Conservation (phyloP, 495 filamentous ascomycete genomes). For the Jackrogersella multiformis region DNA sequence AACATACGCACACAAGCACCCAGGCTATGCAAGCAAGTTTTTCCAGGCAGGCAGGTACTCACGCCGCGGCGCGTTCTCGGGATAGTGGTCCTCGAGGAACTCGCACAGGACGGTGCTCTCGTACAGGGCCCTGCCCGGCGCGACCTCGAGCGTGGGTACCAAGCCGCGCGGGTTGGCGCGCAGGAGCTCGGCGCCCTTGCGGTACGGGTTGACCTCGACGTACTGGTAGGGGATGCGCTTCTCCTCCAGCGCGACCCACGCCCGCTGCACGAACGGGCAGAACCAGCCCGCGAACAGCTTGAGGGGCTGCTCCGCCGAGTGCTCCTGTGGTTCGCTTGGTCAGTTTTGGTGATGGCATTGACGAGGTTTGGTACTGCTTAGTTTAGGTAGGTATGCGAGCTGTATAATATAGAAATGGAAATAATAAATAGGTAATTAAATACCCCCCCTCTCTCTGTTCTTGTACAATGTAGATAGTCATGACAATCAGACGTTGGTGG, state of each 20-base stretch:
- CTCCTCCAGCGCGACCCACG: slow-evolving; percentile 69
- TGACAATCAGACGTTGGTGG: too few species aligned
- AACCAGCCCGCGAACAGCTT: slow-evolving; percentile 74
- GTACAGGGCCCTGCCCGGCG: slow-evolving; percentile 63
- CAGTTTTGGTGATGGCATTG: too few species aligned
- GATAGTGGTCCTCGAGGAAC: slow-evolving; percentile 70
- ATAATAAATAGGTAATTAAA: too few species aligned
- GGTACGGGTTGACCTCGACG: slow-evolving; percentile 69
- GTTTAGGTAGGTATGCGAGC: too few species aligned
- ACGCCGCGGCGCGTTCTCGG: slow-evolving; percentile 49
- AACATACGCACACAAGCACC: too few species aligned
- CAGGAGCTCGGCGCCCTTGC: slow-evolving; percentile 65
- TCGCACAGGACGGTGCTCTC: slow-evolving; percentile 69
- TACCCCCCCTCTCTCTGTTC: too few species aligned
- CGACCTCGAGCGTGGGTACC: slow-evolving; percentile 65
- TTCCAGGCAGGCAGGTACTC: too few species aligned
- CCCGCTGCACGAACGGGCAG: slow-evolving; percentile 64
- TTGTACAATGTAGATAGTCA: too few species aligned
- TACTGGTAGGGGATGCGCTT: slow-evolving; percentile 72
- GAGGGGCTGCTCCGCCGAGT: slow-evolving; percentile 60
- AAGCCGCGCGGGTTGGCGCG: slow-evolving; percentile 68
- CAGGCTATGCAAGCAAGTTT: too few species aligned
- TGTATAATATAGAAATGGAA: too few species aligned
- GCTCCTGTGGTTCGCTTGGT: slow-evolving; percentile 40
- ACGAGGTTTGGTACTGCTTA: too few species aligned